Evolutionary conservation across 345 rosid species (phyloP), one percentile per base, ranked within the genome.

Genomic region (Eucalyptus camaldulensis): DNA sequence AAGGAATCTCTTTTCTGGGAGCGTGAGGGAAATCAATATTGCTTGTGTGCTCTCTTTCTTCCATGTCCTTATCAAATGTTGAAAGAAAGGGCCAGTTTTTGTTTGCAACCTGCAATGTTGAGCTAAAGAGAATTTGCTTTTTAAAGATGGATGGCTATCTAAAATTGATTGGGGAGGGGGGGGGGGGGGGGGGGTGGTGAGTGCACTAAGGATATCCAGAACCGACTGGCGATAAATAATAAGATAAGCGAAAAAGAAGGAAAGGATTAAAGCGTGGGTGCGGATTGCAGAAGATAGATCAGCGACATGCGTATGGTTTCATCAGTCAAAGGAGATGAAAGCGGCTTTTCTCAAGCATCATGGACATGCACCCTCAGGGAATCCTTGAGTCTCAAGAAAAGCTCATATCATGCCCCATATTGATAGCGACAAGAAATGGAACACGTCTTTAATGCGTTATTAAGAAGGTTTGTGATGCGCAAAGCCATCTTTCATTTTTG

Each of bases 1-100:
- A 95, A 94, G 90, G 97, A 95, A 95, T 95, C 95, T 91, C 92
- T 33, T 92, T 92, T 91, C 47, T 86, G 44, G 51, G 49, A 45
- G n/a, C 13, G 85, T 40, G 85, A 76, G 47, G 80, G 19, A 19
- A 85, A 72, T 81, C 76, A 67, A 67, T 25, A 72, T 85, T 65
- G 87, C 89, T 87, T 87, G 62, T 40, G 47, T 21, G 24, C 25
- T 72, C 81, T 76, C 47, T 40, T 40, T 40, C 56, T 43, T 51
- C 54, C 40, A 56, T 60, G 90, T 92, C 91, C 86, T 89, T 76
- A 83, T 90, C 92, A 90, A 91, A 51, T 19, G 80, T 17, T 69
- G 88, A 88, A 88, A 87, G 67, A 76, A 89, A 67, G 86, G 81
- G 88, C 86, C 67, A 31, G 90, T 80, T 85, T 88, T 88, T 72